Evolutionary conservation across 257 asterid genomes (phyloP), one percentile per base, ranked within the genome.

Genomic region (Ehretia macrophylla): DNA sequence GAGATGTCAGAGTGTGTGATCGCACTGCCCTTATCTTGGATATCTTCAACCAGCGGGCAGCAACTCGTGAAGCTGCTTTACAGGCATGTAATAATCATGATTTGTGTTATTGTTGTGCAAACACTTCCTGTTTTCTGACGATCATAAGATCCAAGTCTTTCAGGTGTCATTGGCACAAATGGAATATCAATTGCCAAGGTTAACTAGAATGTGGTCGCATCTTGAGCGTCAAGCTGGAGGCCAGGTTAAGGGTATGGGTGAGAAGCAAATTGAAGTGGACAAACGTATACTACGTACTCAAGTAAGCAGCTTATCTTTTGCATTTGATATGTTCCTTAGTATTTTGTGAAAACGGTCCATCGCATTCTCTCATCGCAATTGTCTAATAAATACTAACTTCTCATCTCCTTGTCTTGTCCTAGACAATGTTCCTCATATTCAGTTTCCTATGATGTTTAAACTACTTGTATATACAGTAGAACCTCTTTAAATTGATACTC

Each of bases 161-260:
- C 76, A 88, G 99, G 99, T 88, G 61, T 75, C 97, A 58, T 58
- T 92, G 72, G 99, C 99, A 59, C 97, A 88, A 77, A 88, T 92
- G 99, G 97, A 88, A 65, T 92, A 92, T 78, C 99, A 88, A 53
- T 75, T 92, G 54, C 97, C 99, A 18, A 85, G 99, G 48, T 71
- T 88, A 66, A 92, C 99, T 56, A 85, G 74, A 79, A 88, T 92
- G 99, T 92, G 99, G 99, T 70, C 82, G 51, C 99, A 92, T 61
- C 97, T 92, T 69, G 99, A 92, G 82, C 94, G 99, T 46, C 99
- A 88, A 80, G 73, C 97, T 74, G 99, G 99, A 76, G 99, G 99
- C 49, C 85, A 88, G 76, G 99, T 92, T 88, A 92, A 92, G 84
- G 99, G 99, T 85, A 92, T 92, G 99, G 99, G 99, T 69, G 99